These are phyloP conservation scores for Picochlorum costavermella DNA, from an alignment of 139 green algal species.

Conservation along the genomic window DNA sequence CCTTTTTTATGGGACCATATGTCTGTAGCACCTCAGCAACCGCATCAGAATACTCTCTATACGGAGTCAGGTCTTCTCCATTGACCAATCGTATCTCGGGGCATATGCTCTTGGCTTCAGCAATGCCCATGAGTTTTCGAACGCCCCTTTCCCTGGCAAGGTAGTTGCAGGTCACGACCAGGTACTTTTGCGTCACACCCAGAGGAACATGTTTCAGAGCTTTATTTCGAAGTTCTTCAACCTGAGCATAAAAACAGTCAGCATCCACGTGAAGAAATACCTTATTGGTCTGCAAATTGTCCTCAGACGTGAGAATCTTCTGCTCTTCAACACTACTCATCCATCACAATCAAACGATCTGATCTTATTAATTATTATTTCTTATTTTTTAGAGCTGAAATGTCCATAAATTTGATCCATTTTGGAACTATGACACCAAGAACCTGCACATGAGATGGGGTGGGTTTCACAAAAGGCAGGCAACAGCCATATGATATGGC, in stretches of 20 bases:
- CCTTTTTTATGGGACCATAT: slow-evolving; percentile 20
- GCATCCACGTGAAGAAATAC: slow-evolving; percentile 67
- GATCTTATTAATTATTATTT: too few species aligned
- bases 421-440: too few species aligned
- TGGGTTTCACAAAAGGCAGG: too few species aligned
- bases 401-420: too few species aligned
- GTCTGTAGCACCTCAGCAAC: slow-evolving; percentile 29
- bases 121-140: slow-evolving; percentile 67
- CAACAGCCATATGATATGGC: too few species aligned
- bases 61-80: slow-evolving; percentile 62
- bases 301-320: not conserved
- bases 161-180: slow-evolving; percentile 80
- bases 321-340: not conserved
- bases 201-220: slow-evolving; percentile 8
- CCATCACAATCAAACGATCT: not conserved
- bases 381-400: too few species aligned
- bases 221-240: slow-evolving; percentile 50
- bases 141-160: slow-evolving; percentile 54
- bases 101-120: slow-evolving; percentile 43
- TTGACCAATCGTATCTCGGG: slow-evolving; percentile 49
- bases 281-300: not conserved
- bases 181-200: slow-evolving; percentile 70
- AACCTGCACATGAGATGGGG: too few species aligned
- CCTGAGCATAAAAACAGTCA: slow-evolving; percentile 65
- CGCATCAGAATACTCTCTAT: slow-evolving; percentile 31